Evolutionary conservation across 2,329 filamentous ascomycete genomes (phyloP).

Genomic region (Claviceps pazoutovae): DNA sequence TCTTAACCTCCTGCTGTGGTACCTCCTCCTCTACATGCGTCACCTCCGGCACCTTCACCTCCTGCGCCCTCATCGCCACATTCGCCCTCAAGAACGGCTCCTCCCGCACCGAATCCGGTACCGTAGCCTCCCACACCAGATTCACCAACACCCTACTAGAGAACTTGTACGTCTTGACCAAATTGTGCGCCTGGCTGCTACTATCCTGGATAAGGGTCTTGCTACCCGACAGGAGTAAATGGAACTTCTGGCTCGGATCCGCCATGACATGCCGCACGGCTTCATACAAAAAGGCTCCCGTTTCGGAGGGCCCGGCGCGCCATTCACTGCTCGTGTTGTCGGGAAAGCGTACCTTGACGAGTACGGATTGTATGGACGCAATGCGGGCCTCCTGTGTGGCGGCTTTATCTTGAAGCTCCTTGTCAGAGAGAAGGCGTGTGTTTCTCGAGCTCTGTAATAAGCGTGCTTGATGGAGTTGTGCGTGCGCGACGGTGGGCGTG

Average conservation of each 20-base stretch:
- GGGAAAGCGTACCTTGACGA: slow-evolving; percentile 73
- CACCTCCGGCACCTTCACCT: slow-evolving; percentile 50
- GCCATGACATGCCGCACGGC: slow-evolving; percentile 63
- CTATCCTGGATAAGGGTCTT: slow-evolving; percentile 36
- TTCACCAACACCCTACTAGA: slow-evolving; percentile 59
- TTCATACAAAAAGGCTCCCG: slow-evolving; percentile 56
- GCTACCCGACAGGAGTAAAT: slow-evolving; percentile 49
- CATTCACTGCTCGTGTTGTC: slow-evolving; percentile 69
- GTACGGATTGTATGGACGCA: slow-evolving; percentile 51
- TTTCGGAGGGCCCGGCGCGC: slow-evolving; percentile 53
- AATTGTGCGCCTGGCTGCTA: slow-evolving; percentile 30
- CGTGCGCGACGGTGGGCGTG: slow-evolving; percentile 60
- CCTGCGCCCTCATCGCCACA: slow-evolving; percentile 47
- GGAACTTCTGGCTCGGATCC: slow-evolving; percentile 51
- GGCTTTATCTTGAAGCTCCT: slow-evolving; percentile 60
- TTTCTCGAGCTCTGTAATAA: slow-evolving; percentile 52
- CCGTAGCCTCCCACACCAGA: slow-evolving; percentile 57
- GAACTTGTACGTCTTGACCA: slow-evolving; percentile 65
- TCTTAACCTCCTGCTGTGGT: slow-evolving; percentile 3
- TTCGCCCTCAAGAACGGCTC: slow-evolving; percentile 43
- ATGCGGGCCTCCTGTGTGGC: slow-evolving; percentile 51
- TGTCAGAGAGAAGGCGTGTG: slow-evolving; percentile 66
- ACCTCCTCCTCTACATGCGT: slow-evolving; percentile 23
- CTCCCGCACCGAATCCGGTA: slow-evolving; percentile 39
- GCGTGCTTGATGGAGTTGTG: slow-evolving; percentile 57